Evolutionary conservation across 345 rosid genomes (phyloP).

Genomic region (Hirschfeldia incana): DNA sequence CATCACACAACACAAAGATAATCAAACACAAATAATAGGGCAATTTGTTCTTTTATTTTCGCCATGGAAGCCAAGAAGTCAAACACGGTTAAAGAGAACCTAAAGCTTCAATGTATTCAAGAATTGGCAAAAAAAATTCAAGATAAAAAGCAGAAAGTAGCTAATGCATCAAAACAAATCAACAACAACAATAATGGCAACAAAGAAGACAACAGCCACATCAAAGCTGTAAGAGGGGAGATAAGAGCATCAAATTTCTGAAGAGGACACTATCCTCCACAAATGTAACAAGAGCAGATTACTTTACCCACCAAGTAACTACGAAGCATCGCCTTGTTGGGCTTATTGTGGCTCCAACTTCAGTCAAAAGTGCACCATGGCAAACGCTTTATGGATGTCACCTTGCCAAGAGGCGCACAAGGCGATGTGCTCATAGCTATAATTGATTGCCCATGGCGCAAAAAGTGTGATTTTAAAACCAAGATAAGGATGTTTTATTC

Average conservation of each 20-base stretch:
- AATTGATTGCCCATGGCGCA: not conserved
- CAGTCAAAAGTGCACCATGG: not conserved
- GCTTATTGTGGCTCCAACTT: too few relatives aligned
- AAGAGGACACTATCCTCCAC: not conserved
- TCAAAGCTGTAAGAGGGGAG: not conserved
- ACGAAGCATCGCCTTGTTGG: not conserved
- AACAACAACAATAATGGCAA: not conserved
- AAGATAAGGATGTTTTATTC: constrained; percentile 11
- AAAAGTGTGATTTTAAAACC: not conserved
- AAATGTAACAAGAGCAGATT: not conserved
- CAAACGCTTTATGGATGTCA: not conserved
- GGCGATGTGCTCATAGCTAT: not conserved
- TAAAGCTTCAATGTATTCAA: not conserved
- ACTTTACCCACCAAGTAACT: not conserved
- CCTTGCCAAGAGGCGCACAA: not conserved
- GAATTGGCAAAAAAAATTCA: not conserved
- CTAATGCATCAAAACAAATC: not conserved
- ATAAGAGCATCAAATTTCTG: not conserved
- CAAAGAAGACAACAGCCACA: not conserved
- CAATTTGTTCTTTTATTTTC: too few relatives aligned
- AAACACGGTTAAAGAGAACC: not conserved
- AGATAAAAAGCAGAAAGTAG: not conserved
- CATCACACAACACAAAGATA: not conserved
- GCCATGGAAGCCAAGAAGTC: not conserved
- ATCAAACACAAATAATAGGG: too few relatives aligned